A percentile compares a stretch with the other conserved stretches of the same genome.
These are phyloP conservation scores for Hypoxylon rubiginosum DNA, from an alignment of 2,329 filamentous ascomycete species.

Conservation along the genomic window DNA sequence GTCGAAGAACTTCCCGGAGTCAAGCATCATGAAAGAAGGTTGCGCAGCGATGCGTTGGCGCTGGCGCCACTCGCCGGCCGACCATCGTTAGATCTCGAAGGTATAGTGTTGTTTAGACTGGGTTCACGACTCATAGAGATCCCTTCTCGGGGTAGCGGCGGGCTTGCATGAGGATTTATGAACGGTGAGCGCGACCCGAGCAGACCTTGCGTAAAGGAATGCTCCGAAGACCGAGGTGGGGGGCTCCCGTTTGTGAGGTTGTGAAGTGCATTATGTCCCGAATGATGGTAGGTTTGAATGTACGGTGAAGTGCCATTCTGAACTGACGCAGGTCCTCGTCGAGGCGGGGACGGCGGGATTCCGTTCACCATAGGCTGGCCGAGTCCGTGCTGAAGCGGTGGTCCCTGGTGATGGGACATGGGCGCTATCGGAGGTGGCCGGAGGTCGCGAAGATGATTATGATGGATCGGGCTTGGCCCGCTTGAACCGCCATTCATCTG, in stretches of 20 bases:
- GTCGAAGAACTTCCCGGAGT: constrained; percentile 1
- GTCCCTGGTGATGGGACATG: constrained; percentile 58
- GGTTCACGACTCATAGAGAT: constrained; percentile 51
- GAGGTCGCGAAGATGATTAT: constrained; percentile 59
- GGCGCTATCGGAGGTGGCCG: constrained; percentile 63
- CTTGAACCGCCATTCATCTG: constrained; percentile 65
- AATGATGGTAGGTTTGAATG: constrained; percentile 53
- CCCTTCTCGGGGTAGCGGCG: constrained; percentile 61
- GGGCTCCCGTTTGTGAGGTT: constrained; percentile 57
- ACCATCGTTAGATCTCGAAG: constrained; percentile 52
- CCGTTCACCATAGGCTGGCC: constrained; percentile 60
- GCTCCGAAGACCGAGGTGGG: constrained; percentile 60
- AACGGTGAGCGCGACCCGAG: constrained; percentile 59
- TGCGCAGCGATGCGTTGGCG: constrained; percentile 81
- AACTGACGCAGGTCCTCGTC: constrained; percentile 59
- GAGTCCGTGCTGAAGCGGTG: constrained; percentile 60
- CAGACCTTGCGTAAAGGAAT: constrained; percentile 61
- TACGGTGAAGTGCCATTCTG: constrained; percentile 58
- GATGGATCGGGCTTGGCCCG: constrained; percentile 48
- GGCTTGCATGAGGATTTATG: constrained; percentile 61
- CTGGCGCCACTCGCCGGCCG: constrained; percentile 74
- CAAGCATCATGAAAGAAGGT: constrained; percentile 71
- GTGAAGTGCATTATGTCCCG: constrained; percentile 49
- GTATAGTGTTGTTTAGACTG: constrained; percentile 49
- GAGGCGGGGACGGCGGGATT: constrained; percentile 63